phyloP scores from a whole-genome alignment of 352 stramenopile genomes.

The Pythium apleroticum region DNA sequence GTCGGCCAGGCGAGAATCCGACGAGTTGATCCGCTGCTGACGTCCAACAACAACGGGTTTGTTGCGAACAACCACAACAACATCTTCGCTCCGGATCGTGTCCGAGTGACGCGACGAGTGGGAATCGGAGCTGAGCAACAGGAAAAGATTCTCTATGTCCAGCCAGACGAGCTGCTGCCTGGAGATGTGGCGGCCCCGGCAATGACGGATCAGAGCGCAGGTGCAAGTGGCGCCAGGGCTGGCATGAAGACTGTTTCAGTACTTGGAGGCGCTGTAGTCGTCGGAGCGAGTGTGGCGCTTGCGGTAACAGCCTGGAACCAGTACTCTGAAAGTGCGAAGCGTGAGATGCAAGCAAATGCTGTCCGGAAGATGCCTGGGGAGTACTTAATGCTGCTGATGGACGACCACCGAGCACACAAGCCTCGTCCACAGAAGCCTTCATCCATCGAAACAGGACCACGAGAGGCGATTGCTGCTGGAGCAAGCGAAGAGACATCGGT shows the following conservation, averaged over 20 bases:
- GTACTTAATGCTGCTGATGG: slow-evolving; percentile 68
- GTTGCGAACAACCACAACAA: slow-evolving; percentile 85
- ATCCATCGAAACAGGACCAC: background rate
- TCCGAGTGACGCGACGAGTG: slow-evolving; percentile 64
- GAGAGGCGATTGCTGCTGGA: background rate
- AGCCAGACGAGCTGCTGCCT: slow-evolving; percentile 69
- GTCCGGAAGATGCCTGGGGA: slow-evolving; percentile 75
- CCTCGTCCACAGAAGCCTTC: background rate
- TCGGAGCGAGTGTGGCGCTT: slow-evolving; percentile 74
- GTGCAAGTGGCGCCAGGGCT: slow-evolving; percentile 8
- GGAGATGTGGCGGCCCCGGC: slow-evolving; percentile 35
- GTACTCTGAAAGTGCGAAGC: slow-evolving; percentile 68
- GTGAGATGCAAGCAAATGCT: slow-evolving; percentile 61
- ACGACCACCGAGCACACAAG: slow-evolving; percentile 45
- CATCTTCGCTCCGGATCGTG: slow-evolving; percentile 65
- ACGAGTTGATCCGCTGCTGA: slow-evolving; percentile 29
- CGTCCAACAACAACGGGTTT: slow-evolving; percentile 37
- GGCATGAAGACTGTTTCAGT: slow-evolving; percentile 59
- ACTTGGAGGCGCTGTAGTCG: slow-evolving; percentile 72
- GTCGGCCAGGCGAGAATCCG: slow-evolving; percentile 51
- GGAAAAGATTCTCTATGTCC: slow-evolving; percentile 75
- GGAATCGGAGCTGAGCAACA: slow-evolving; percentile 58
- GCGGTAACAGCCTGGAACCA: slow-evolving; percentile 82
- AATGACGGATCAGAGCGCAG: slow-evolving; percentile 7
- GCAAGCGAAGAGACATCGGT: background rate